phyloP scores from a whole-genome alignment of 176 grass and related monocot species.

The Eragrostis nindensis region DNA sequence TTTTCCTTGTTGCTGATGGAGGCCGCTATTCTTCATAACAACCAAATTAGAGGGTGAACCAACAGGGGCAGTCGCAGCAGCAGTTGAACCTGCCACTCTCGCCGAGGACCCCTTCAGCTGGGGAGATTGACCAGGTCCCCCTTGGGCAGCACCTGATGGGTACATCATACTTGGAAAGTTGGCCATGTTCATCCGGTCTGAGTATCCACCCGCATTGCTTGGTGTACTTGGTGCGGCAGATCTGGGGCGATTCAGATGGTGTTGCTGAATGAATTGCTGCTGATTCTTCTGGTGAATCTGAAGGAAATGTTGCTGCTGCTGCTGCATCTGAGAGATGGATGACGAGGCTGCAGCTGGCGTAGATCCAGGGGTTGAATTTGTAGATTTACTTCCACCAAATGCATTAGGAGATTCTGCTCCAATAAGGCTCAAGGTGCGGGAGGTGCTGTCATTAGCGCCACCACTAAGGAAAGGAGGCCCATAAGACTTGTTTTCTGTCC shows the following conservation, averaged over 20 bases:
- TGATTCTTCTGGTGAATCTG: constrained; percentile 58
- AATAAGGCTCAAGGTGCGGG: constrained; percentile 76
- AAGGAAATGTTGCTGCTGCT: constrained; percentile 51
- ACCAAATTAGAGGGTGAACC: constrained; percentile 42
- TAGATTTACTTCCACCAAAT: constrained; percentile 52
- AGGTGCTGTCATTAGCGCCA: constrained; percentile 58
- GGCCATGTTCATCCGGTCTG: constrained; percentile 31
- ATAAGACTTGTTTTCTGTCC: constrained; percentile 60
- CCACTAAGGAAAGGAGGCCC: constrained; percentile 55
- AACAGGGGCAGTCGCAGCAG: constrained; percentile 37
- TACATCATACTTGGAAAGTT: constrained; percentile 64
- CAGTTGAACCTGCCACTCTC: constrained; percentile 56
- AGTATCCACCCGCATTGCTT: constrained; percentile 54
- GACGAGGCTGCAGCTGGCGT: constrained; percentile 49
- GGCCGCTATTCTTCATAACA: constrained; percentile 62
- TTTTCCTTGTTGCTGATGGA: constrained; percentile 71
- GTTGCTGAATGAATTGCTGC: constrained; percentile 59
- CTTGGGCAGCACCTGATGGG: constrained; percentile 55
- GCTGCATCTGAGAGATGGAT: constrained; percentile 49
- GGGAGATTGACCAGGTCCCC: constrained; percentile 53
- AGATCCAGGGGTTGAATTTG: constrained; percentile 39
- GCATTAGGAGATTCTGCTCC: constrained; percentile 58
- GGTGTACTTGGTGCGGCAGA: constrained; percentile 66
- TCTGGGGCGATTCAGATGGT: constrained; percentile 72
- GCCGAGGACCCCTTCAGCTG: constrained; percentile 69